Percentiles rank a stretch among this genome's conserved stretches.
Conservation (phyloP, 768 basidiomycete species). For the Macrolepiota albuminosa region DNA sequence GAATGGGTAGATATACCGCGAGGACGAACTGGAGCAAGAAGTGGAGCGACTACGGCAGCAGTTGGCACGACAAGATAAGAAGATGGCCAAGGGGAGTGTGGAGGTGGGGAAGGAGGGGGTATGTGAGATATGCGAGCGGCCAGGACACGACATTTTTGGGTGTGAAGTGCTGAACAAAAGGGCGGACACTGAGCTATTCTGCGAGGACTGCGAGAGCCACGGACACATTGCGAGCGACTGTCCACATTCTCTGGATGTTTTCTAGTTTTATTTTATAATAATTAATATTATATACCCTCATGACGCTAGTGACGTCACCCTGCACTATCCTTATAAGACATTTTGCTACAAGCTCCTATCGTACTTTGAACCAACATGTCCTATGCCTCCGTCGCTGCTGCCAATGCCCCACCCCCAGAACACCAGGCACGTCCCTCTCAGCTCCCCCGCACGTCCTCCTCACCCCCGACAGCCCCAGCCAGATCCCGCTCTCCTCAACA, state of each 20-base stretch:
- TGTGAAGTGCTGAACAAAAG: constrained; percentile 73
- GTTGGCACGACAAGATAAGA: constrained; percentile 53
- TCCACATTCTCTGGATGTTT: constrained; percentile 84
- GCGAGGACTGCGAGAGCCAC: constrained; percentile 80
- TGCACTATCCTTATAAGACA: constrained; percentile 5
- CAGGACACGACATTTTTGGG: constrained; percentile 82
- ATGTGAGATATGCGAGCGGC: constrained; percentile 85
- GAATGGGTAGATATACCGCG: constrained; percentile 69
- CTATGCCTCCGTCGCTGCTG: constrained; percentile 64
- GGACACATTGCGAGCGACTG: constrained; percentile 77
- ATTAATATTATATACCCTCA: not conserved
- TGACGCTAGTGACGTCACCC: constrained; percentile 13
- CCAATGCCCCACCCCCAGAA: constrained; percentile 46
- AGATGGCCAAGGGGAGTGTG: constrained; percentile 42
- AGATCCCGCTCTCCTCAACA: constrained; percentile 60
- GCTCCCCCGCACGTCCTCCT: not conserved
- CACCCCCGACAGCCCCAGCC: constrained; percentile 47
- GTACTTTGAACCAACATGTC: constrained; percentile 43
- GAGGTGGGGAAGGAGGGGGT: constrained; percentile 34
- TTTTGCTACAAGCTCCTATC: not conserved
- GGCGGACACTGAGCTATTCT: constrained; percentile 43
- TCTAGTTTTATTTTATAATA: constrained; percentile 38
- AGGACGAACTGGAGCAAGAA: constrained; percentile 89
- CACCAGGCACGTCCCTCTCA: constrained; percentile 34
- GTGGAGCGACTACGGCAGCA: constrained; percentile 73